Evolutionary conservation across 2,329 filamentous ascomycete species (phyloP).

Genomic region (Epicoccum sorghinum): DNA sequence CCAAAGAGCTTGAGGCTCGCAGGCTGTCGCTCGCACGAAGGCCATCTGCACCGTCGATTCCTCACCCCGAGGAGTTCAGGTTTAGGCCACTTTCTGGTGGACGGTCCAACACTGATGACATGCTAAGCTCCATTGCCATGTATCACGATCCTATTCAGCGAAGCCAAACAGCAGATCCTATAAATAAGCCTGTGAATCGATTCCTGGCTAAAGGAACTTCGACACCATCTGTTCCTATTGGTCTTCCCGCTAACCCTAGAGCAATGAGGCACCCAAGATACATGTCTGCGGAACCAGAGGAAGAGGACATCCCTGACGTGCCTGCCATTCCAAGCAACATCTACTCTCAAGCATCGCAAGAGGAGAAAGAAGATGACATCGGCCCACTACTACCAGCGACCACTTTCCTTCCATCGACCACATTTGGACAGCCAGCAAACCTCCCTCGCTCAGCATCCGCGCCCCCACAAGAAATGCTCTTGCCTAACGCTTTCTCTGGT

Average conservation of each 20-base stretch:
- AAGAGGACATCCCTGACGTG: conserved; percentile 59
- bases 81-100: conserved; percentile 42
- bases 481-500: conserved; percentile 28
- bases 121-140: conserved; percentile 43
- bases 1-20: conserved; percentile 86
- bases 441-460: conserved; percentile 54
- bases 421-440: conserved; percentile 51
- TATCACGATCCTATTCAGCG: conserved; percentile 54
- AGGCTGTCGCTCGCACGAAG: conserved; percentile 78
- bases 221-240: conserved; percentile 65
- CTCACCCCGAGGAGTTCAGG: conserved; percentile 67
- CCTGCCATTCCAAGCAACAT: conserved; percentile 60
- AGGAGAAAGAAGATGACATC: conserved; percentile 50
- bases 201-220: conserved; percentile 48
- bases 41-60: conserved; percentile 79
- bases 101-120: conserved; percentile 51
- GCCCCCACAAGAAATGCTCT: conserved; percentile 52
- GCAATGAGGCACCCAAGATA: conserved; percentile 85
- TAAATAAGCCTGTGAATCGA: conserved; percentile 46
- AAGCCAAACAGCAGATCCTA: conserved; percentile 70
- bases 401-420: conserved; percentile 55
- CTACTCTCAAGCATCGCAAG: conserved; percentile 29
- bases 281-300: conserved; percentile 61
- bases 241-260: conserved; percentile 87
- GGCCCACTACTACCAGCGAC: conserved; percentile 56